Conservation (phyloP, 1,284 basidiomycete species). For the Trichosporon asahii region DNA sequence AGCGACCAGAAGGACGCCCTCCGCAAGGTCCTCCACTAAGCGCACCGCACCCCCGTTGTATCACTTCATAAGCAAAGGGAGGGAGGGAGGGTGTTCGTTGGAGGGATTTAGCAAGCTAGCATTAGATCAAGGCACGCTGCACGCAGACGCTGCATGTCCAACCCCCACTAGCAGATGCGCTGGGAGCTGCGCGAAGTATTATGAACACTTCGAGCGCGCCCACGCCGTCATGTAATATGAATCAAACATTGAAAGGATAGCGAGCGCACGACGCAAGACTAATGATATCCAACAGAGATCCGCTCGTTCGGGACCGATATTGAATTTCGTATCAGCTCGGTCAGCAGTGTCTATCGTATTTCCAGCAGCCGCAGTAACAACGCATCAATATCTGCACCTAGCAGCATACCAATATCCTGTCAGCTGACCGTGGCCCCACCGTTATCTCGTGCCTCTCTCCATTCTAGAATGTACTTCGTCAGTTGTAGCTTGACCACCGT, state of each 20-base stretch:
- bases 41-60: neutral
- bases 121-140: conserved; percentile 1
- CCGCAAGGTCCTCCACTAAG: conserved; percentile 60
- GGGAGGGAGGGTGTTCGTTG: neutral
- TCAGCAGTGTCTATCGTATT: too few relatives aligned
- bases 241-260: conserved; percentile 5
- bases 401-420: too few relatives aligned
- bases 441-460: too few relatives aligned
- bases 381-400: too few relatives aligned
- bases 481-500: too few relatives aligned
- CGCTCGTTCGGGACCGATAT: neutral
- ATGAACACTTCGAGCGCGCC: neutral
- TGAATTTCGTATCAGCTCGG: too few relatives aligned
- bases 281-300: neutral
- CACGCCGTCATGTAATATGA: conserved; percentile 8
- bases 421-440: too few relatives aligned
- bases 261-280: neutral
- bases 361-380: too few relatives aligned
- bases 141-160: neutral
- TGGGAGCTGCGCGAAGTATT: neutral
- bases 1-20: conserved; percentile 72
- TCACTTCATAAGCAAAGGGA: neutral
- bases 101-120: neutral
- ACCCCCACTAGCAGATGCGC: neutral
- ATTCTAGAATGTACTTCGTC: too few relatives aligned